phyloP scores from a whole-genome alignment of 768 basidiomycete species.

The Scleroderma bovista region DNA sequence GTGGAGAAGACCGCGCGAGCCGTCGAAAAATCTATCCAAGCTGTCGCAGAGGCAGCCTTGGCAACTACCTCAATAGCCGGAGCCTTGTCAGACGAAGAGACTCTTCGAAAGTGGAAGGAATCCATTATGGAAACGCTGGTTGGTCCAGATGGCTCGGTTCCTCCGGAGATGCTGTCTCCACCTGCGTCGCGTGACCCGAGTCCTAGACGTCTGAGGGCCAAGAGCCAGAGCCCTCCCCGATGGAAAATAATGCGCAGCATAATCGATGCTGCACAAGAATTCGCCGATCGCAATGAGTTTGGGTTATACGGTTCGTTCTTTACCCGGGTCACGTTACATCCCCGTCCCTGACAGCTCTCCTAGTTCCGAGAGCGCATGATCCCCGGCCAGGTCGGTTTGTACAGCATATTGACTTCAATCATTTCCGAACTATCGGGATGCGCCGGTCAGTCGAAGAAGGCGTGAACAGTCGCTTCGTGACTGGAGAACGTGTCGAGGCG shows the following conservation, averaged over 20 bases:
- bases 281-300: slow-evolving; percentile 55
- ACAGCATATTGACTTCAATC: slow-evolving; percentile 88
- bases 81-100: slow-evolving; percentile 34
- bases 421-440: slow-evolving; percentile 97
- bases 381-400: slow-evolving; percentile 76
- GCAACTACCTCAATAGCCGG: slow-evolving; percentile 37
- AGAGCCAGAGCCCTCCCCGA: slow-evolving; percentile 76
- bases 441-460: slow-evolving; percentile 88
- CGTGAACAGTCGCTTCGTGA: slow-evolving; percentile 87
- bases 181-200: slow-evolving; percentile 80
- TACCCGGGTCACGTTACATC: slow-evolving; percentile 1
- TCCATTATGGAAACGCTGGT: slow-evolving; percentile 53
- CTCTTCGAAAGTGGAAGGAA: slow-evolving; percentile 50
- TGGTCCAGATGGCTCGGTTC: slow-evolving; percentile 65
- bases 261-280: slow-evolving; percentile 69
- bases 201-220: slow-evolving; percentile 65
- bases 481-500: slow-evolving; percentile 75
- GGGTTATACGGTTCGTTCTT: slow-evolving; percentile 63
- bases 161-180: slow-evolving; percentile 72
- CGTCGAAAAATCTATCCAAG: slow-evolving; percentile 62
- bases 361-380: slow-evolving; percentile 67
- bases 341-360: slow-evolving; percentile 3
- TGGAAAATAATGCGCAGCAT: slow-evolving; percentile 82
- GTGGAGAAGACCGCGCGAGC: slow-evolving; percentile 55
- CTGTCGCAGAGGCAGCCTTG: slow-evolving; percentile 58